Conservation (phyloP, 805 yeast species). For the Sungouiella thailandica region DNA sequence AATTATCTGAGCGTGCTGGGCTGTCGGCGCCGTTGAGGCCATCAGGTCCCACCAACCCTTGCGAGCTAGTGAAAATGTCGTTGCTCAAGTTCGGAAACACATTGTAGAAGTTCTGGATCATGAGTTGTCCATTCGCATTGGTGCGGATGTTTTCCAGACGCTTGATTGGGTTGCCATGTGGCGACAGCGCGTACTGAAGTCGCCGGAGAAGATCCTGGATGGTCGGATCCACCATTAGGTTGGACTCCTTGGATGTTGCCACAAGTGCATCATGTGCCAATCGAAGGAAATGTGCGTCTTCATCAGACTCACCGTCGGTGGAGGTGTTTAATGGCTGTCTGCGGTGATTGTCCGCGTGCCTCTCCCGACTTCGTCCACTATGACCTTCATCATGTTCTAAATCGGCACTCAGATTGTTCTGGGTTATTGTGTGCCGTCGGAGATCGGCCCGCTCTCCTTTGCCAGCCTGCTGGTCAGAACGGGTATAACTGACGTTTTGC, state of each 20-base stretch:
- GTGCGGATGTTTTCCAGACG: constrained; percentile 28
- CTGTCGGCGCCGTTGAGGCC: background rate
- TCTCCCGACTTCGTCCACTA: too few relatives aligned
- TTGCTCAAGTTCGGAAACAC: constrained; percentile 41
- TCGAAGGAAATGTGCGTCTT: constrained; percentile 51
- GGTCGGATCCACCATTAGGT: constrained; percentile 53
- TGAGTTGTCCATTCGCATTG: constrained; percentile 37
- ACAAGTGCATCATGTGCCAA: constrained; percentile 61
- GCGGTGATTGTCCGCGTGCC: too few relatives aligned
- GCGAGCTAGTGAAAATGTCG: constrained; percentile 27
- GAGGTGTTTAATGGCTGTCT: too few relatives aligned
- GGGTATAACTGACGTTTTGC: constrained; percentile 17
- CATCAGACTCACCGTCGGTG: constrained; percentile 18
- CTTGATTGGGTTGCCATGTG: constrained; percentile 49
- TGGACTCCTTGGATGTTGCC: constrained; percentile 42
- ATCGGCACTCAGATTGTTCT: background rate
- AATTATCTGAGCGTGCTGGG: constrained; percentile 4
- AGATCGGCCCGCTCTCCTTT: background rate
- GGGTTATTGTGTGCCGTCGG: background rate
- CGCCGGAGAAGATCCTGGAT: constrained; percentile 54
- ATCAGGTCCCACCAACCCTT: too few relatives aligned
- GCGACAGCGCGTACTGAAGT: constrained; percentile 53
- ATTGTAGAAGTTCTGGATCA: constrained; percentile 37
- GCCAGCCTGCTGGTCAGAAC: constrained; percentile 5
- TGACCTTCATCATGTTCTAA: too few relatives aligned